Evolutionary conservation across 306 rosid species (phyloP).

Genomic region (Quercus suber): DNA sequence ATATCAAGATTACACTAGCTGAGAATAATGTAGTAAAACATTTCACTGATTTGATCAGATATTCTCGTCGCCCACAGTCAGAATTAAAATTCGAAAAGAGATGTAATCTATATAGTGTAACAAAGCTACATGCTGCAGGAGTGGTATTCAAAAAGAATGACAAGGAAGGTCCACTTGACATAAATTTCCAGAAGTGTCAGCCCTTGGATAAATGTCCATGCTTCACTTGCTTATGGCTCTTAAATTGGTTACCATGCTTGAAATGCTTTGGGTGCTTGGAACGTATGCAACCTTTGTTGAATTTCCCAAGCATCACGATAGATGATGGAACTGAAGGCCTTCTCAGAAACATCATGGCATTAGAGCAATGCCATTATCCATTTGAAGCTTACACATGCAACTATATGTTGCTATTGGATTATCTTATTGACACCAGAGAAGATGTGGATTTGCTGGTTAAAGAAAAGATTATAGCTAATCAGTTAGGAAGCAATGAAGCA

Average conservation of each 20-base stretch:
- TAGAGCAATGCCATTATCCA: constrained; percentile 32
- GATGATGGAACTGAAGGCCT: constrained; percentile 10
- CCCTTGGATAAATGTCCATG: background rate
- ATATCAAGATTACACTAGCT: too few species aligned
- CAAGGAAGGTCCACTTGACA: background rate
- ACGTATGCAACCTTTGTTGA: background rate
- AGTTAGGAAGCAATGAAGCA: background rate
- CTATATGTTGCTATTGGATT: constrained; percentile 22
- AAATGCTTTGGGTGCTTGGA: background rate
- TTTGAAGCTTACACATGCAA: constrained; percentile 9
- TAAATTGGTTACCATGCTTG: constrained; percentile 1
- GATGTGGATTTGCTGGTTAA: constrained; percentile 28
- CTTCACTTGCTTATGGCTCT: background rate
- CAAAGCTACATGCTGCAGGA: constrained; percentile 1
- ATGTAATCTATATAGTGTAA: background rate
- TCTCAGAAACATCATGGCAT: constrained; percentile 31
- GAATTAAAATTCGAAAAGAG: rapidly evolving
- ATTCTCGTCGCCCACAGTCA: background rate
- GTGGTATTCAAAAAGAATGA: background rate
- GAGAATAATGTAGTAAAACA: background rate
- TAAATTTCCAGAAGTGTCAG: background rate
- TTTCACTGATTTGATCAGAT: background rate
- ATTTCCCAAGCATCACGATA: background rate
- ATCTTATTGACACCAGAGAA: constrained; percentile 14
- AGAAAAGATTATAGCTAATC: constrained; percentile 2